Evolutionary conservation across 768 basidiomycete genomes (phyloP).

Genomic region (Boletales sp.): DNA sequence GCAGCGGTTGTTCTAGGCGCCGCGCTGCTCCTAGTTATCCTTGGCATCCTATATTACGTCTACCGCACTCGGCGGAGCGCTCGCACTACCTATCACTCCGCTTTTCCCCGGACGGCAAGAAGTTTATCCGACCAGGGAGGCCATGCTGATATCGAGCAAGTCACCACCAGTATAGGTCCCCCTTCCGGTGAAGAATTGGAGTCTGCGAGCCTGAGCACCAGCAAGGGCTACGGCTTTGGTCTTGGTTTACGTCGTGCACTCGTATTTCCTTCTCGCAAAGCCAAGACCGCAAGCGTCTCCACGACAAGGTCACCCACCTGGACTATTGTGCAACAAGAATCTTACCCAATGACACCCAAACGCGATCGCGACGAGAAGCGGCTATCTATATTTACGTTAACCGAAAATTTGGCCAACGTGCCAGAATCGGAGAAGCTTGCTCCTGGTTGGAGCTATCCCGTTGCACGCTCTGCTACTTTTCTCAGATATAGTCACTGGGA

Average conservation of each 20-base stretch:
- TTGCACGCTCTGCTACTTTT: conserved; percentile 10
- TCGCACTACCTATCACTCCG: conserved; percentile 22
- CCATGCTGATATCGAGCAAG: conserved; percentile 8
- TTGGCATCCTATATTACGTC: conserved; percentile 42
- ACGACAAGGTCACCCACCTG: conserved; percentile 16
- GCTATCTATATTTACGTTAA: conserved; percentile 22
- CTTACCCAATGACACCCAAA: conserved; percentile 20
- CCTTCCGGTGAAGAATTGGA: conserved; percentile 24
- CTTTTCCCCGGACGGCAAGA: not conserved
- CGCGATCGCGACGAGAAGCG: conserved; percentile 28
- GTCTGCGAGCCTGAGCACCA: conserved; percentile 26
- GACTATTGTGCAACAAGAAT: conserved; percentile 9
- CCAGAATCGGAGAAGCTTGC: conserved; percentile 33
- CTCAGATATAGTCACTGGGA: conserved; percentile 10
- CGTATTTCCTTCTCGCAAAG: conserved; percentile 22
- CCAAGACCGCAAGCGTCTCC: conserved; percentile 17
- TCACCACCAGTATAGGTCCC: not conserved
- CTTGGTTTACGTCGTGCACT: conserved; percentile 29
- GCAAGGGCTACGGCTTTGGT: conserved; percentile 33
- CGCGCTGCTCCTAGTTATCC: conserved; percentile 47
- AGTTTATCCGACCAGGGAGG: not conserved
- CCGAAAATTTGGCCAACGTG: conserved; percentile 13
- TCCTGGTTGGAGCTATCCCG: conserved; percentile 29
- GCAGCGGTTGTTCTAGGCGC: conserved; percentile 62
- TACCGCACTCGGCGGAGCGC: conserved; percentile 47